phyloP scores from a whole-genome alignment of 441 rosid species.

The Pelargonium myrrhifolium region DNA sequence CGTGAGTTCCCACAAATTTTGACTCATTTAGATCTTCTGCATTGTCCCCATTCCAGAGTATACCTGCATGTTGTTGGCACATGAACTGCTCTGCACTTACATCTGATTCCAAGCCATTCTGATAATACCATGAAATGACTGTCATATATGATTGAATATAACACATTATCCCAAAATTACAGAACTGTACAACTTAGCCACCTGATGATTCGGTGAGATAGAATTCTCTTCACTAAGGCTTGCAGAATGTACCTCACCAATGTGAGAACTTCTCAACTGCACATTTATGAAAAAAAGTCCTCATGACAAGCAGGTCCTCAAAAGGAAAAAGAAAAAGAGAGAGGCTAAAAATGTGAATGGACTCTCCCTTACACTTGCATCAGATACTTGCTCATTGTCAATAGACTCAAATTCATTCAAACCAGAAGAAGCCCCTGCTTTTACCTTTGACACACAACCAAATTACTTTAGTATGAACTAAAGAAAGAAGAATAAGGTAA shows the following conservation, averaged over 20 bases:
- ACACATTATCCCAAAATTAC: background rate
- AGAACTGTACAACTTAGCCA: background rate
- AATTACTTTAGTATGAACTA: constrained; percentile 3
- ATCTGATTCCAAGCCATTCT: constrained; percentile 10
- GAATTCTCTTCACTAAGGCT: constrained; percentile 4
- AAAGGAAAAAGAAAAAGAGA: too few relatives aligned
- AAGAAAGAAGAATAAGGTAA: background rate
- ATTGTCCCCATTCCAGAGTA: constrained; percentile 16
- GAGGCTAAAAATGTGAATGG: background rate
- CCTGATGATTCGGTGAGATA: constrained; percentile 18
- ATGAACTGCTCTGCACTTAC: background rate
- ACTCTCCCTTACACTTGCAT: constrained; percentile 9
- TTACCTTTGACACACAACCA: constrained; percentile 14
- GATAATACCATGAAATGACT: background rate
- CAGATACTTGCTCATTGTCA: constrained; percentile 8
- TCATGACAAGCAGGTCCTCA: constrained; percentile 1
- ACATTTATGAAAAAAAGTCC: constrained; percentile 3
- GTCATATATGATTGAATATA: constrained; percentile 1
- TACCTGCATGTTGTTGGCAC: constrained; percentile 8
- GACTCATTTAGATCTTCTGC: constrained; percentile 14
- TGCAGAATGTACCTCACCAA: constrained; percentile 14
- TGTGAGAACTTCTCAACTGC: constrained; percentile 14
- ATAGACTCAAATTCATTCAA: constrained; percentile 6
- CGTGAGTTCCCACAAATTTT: constrained; percentile 4
- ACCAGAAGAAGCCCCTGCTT: constrained; percentile 8